Evolutionary conservation across 1,284 basidiomycete genomes (phyloP).

Genomic region (Vanrija sp.): DNA sequence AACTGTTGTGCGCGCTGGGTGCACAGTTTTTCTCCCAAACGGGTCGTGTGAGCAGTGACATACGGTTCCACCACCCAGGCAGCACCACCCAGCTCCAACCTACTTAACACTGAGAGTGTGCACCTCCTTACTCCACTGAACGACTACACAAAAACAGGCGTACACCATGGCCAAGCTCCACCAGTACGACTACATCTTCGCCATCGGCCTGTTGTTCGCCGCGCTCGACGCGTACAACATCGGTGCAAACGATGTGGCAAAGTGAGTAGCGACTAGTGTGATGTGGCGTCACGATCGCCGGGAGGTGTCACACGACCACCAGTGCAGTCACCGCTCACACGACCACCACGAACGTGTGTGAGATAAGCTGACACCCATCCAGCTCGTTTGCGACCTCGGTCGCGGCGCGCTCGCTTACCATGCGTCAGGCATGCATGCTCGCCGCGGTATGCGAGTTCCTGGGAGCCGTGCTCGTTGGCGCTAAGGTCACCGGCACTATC

Average conservation of each 20-base stretch:
- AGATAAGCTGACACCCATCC: neutral
- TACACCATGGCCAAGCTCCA: constrained; percentile 54
- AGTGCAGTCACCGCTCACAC: neutral
- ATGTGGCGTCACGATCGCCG: neutral
- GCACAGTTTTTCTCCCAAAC: too few relatives aligned
- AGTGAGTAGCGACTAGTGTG: constrained; percentile 6
- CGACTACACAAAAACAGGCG: neutral
- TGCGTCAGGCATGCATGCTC: constrained; percentile 48
- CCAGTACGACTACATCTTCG: constrained; percentile 52
- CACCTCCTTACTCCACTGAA: too few relatives aligned
- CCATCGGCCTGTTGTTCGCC: constrained; percentile 49
- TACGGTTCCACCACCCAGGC: too few relatives aligned
- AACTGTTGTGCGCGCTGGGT: too few relatives aligned
- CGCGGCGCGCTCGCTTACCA: constrained; percentile 49
- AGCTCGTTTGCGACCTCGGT: constrained; percentile 52
- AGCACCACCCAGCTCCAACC: too few relatives aligned
- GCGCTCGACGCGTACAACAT: constrained; percentile 53
- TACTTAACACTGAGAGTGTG: too few relatives aligned
- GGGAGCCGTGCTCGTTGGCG: constrained; percentile 49
- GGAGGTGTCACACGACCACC: neutral
- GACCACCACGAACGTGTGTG: neutral
- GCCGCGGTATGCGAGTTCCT: constrained; percentile 51
- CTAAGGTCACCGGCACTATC: constrained; percentile 50
- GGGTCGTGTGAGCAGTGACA: too few relatives aligned
- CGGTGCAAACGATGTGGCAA: constrained; percentile 48